Evolutionary conservation across 495 filamentous ascomycete genomes (phyloP), one percentile per base, ranked within the genome.

Genomic region (Glarea lozoyensis): DNA sequence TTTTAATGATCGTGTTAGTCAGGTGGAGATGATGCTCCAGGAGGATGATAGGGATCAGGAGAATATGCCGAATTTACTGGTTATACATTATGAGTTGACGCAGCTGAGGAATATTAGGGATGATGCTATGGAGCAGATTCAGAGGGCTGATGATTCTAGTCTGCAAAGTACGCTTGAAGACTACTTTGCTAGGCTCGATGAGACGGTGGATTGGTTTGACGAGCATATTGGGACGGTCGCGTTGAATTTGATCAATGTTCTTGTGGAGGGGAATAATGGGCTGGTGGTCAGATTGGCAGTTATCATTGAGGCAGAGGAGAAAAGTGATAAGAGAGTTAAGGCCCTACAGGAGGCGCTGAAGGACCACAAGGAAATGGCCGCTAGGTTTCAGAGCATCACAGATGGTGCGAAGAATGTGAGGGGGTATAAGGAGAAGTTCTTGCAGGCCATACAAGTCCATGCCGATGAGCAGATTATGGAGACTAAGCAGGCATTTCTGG

Each of bases 391-490:
- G 63, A 88, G 85, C 21, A 94, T 99, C 62, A 86, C 85, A 1
- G 83, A 88, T 45, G 88, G 88, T 1, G 84, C 88, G 1, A 90
- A 92, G 63, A 82, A 85, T 36, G 73, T 92, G n/a, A 75, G 92
- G 46, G 92, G 89, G 1, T 99, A 99, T 62, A 97, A 97, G 61
- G 84, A 95, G 50, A 94, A 93, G 56, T 94, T 97, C 56, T 53
- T 95, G 4, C 69, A 82, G 48, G 79, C 83, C 7, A 87, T 97
- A 53, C 72, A 84, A 50, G 65, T 82, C 34, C 75, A 76, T 45
- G 84, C 81, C 2, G 71, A 83, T 49, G 72, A 68, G 19, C 80
- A 92, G 50, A 86, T 97, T 35, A 76, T 78, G n/a, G 71, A 75
- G 39, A 76, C 75, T 32, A 79, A 81, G 46, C 72, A 84, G 33